Conservation (phyloP, 345 rosid genomes). For the Salix viminalis region DNA sequence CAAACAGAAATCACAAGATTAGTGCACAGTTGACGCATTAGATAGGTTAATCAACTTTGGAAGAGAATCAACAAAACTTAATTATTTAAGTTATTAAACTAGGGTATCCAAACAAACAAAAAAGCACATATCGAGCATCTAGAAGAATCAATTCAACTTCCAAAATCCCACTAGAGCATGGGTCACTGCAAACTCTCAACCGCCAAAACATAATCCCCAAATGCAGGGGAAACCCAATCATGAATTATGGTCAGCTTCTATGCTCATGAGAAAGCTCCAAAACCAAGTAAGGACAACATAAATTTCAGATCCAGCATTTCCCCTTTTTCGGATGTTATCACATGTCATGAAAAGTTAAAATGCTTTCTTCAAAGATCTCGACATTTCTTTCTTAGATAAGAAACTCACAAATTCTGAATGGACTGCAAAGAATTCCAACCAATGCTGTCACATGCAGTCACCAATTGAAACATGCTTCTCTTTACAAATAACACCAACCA, state of each 20-base stretch:
- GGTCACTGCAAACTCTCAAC: background rate
- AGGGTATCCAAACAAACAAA: background rate
- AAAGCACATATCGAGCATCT: background rate
- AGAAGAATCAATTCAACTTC: background rate
- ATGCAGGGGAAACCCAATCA: background rate
- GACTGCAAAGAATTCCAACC: background rate
- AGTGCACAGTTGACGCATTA: background rate
- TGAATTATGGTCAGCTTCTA: background rate
- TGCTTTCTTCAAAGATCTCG: background rate
- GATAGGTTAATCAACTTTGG: background rate
- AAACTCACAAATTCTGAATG: background rate
- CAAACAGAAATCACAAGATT: slow-evolving; percentile 31
- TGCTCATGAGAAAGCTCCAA: background rate
- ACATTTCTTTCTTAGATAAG: background rate
- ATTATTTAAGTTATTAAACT: background rate
- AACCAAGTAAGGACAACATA: background rate
- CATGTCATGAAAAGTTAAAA: background rate
- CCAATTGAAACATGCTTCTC: background rate
- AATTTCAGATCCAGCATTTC: background rate
- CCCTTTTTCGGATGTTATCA: background rate
- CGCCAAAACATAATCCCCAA: background rate
- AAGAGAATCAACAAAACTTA: background rate
- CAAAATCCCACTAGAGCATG: background rate
- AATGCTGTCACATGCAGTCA: background rate
- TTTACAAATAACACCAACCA: background rate